Percentiles rank a stretch among this genome's conserved stretches.
These are phyloP conservation scores for Rhytidhysteron rufulum DNA, from an alignment of 2,329 filamentous ascomycete species.

Conservation along the genomic window DNA sequence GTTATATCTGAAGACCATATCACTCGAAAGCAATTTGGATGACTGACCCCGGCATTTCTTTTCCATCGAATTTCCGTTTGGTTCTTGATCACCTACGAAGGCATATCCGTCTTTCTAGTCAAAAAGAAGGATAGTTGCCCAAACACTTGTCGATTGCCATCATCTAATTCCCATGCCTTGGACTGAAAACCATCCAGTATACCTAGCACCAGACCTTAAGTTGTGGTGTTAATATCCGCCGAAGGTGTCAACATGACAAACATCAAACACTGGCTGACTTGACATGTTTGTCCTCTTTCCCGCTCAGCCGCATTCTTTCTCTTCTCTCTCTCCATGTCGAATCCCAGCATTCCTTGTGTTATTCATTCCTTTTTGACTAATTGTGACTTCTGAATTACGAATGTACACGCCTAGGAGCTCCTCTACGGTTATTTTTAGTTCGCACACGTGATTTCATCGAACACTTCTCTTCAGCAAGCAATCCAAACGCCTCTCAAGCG, in stretches of 20 bases:
- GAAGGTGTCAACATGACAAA: not conserved
- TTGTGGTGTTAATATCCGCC: not conserved
- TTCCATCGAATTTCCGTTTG: no score
- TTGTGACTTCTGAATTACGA: no score
- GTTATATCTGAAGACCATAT: no score
- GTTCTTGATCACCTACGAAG: not conserved
- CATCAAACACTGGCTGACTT: not conserved
- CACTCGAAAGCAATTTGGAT: no score
- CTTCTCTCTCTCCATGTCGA: not conserved
- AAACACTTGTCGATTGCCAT: not conserved
- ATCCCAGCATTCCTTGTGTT: not conserved
- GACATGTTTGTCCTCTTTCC: not conserved
- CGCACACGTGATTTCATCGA: not conserved
- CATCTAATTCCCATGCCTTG: not conserved
- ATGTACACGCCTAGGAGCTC: no score
- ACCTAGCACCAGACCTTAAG: not conserved
- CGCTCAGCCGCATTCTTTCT: not conserved
- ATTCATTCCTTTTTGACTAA: not conserved
- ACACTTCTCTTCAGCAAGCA: conserved; percentile 7
- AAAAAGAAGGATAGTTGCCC: not conserved
- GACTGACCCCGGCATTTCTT: no score
- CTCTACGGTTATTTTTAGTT: not conserved
- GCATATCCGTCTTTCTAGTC: not conserved
- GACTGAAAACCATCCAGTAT: not conserved
- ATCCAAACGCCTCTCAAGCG: conserved; percentile 2